These are phyloP conservation scores for Pelargonium fulgidum DNA, from an alignment of 441 rosid species.

Conservation along the genomic window DNA sequence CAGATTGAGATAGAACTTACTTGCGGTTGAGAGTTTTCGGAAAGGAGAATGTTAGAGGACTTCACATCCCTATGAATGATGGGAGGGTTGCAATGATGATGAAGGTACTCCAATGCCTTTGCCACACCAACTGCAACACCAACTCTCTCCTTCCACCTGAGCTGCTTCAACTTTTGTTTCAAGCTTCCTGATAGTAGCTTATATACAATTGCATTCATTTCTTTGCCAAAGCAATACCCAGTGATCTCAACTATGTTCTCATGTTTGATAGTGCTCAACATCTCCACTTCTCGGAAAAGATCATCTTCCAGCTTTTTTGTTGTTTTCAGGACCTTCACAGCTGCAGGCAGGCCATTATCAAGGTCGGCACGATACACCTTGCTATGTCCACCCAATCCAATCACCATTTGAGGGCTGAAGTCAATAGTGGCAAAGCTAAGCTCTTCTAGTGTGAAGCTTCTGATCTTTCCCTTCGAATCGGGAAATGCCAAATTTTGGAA, in stretches of 20 bases:
- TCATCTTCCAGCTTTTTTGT: slow-evolving; percentile 23
- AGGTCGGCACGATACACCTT: slow-evolving; percentile 26
- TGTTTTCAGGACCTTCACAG: slow-evolving; percentile 33
- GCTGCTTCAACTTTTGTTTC: slow-evolving; percentile 25
- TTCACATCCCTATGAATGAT: slow-evolving; percentile 37
- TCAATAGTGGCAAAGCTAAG: slow-evolving; percentile 23
- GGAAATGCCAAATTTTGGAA: slow-evolving; percentile 14
- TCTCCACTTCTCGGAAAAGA: slow-evolving; percentile 32
- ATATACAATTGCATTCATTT: slow-evolving; percentile 29
- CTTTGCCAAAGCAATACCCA: slow-evolving; percentile 27
- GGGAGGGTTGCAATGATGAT: slow-evolving; percentile 34
- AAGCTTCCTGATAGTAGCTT: slow-evolving; percentile 31
- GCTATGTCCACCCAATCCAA: slow-evolving; percentile 32
- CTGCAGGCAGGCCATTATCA: slow-evolving; percentile 26
- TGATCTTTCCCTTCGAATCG: slow-evolving; percentile 13
- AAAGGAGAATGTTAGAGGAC: slow-evolving; percentile 38
- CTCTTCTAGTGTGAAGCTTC: slow-evolving; percentile 25
- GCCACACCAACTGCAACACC: slow-evolving; percentile 33
- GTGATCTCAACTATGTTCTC: slow-evolving; percentile 29
- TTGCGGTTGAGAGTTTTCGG: slow-evolving; percentile 28
- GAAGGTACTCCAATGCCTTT: slow-evolving; percentile 38
- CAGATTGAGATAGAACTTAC: slow-evolving; percentile 21
- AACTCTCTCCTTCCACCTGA: slow-evolving; percentile 32
- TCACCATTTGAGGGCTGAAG: slow-evolving; percentile 30
- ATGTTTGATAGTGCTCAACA: slow-evolving; percentile 23